A percentile compares a stretch with the other conserved stretches of the same genome.
Conservation (phyloP, 495 filamentous ascomycete species). For the Podospora bellae-mahoneyi region DNA sequence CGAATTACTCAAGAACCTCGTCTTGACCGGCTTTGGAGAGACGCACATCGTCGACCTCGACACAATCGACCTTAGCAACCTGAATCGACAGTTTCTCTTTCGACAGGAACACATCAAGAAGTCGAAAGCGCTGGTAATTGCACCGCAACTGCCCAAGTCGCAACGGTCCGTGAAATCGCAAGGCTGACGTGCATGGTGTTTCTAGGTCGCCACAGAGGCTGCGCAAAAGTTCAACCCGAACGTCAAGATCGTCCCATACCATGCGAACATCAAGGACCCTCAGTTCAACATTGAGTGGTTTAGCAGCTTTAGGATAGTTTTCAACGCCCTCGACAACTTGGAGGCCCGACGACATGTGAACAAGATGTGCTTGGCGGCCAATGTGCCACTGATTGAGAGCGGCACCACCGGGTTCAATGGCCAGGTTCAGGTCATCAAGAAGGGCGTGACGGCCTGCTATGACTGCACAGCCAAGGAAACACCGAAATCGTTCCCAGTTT, state of each 20-base stretch:
- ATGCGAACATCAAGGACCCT: slow-evolving; percentile 93
- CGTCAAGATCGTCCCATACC: slow-evolving; percentile 83
- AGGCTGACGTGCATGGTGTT: slow-evolving; percentile 25
- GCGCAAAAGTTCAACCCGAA: slow-evolving; percentile 87
- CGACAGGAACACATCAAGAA: slow-evolving; percentile 97
- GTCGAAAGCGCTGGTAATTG: slow-evolving; percentile 81
- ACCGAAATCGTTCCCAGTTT: slow-evolving; percentile 89
- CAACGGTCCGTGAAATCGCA: background rate
- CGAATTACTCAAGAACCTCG: slow-evolving; percentile 95
- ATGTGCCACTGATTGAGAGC: slow-evolving; percentile 91
- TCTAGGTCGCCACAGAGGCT: slow-evolving; percentile 87
- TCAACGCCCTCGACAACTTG: slow-evolving; percentile 96
- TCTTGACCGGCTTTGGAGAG: slow-evolving; percentile 89
- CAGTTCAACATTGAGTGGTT: slow-evolving; percentile 93
- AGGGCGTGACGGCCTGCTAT: slow-evolving; percentile 93
- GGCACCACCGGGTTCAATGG: slow-evolving; percentile 98
- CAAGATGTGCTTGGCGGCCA: slow-evolving; percentile 90
- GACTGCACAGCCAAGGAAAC: slow-evolving; percentile 87
- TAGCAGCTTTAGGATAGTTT: slow-evolving; percentile 73
- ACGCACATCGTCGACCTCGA: slow-evolving; percentile 96
- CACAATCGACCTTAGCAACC: slow-evolving; percentile 95
- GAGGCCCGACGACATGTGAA: slow-evolving; percentile 95
- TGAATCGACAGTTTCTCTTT: slow-evolving; percentile 98
- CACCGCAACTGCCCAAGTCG: background rate
- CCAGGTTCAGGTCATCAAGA: slow-evolving; percentile 94